Evolutionary conservation across 202 grass and related monocot genomes (phyloP).

Genomic region (Setaria italica): DNA sequence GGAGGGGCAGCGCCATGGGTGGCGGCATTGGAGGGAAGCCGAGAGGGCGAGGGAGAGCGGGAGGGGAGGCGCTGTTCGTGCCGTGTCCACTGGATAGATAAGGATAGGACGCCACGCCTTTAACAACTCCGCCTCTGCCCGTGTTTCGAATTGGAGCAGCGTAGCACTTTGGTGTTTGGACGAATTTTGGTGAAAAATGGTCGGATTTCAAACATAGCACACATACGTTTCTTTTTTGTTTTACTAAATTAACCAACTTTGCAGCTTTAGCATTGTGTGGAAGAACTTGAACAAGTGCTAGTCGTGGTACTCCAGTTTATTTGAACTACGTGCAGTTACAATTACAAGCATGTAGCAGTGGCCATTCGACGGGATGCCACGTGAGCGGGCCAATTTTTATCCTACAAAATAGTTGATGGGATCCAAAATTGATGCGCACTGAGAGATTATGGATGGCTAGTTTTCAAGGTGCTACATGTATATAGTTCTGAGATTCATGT

Average conservation of each 20-base stretch:
- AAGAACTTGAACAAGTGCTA: background rate
- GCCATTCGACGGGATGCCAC: too few relatives aligned
- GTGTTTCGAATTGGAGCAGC: too few relatives aligned
- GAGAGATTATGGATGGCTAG: too few relatives aligned
- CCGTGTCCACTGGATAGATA: constrained; percentile 41
- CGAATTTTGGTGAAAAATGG: background rate
- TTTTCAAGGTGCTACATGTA: too few relatives aligned
- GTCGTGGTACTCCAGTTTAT: background rate
- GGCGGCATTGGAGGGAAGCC: constrained; percentile 49
- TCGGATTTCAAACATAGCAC: background rate
- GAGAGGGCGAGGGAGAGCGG: background rate
- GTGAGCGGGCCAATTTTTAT: too few relatives aligned
- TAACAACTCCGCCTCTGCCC: background rate
- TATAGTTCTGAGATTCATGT: too few relatives aligned
- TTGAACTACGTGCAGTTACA: too few relatives aligned
- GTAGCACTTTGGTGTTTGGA: background rate
- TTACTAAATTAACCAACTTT: background rate
- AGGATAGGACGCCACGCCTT: constrained; percentile 32
- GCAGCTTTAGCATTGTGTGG: background rate
- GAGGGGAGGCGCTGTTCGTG: background rate
- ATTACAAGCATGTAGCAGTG: too few relatives aligned
- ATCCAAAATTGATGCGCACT: too few relatives aligned
- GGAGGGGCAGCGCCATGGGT: constrained; percentile 73
- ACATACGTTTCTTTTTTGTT: background rate
- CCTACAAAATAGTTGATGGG: too few relatives aligned